Conservation (phyloP, 768 basidiomycete genomes). For the Candolleomyces aberdarensis region DNA sequence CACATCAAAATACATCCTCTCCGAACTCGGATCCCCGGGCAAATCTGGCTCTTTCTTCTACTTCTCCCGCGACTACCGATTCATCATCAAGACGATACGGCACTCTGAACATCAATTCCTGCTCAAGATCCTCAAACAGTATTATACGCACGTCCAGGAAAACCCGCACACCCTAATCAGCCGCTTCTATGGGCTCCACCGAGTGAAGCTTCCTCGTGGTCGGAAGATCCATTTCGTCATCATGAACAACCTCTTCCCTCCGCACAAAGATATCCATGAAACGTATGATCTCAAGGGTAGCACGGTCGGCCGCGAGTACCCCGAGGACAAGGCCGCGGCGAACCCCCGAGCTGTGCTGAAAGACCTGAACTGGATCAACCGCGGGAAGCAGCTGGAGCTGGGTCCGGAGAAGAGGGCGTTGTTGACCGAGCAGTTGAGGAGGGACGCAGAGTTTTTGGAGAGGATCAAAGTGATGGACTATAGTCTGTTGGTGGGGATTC, state of each 20-base stretch:
- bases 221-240: slow-evolving; percentile 98
- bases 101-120: slow-evolving; percentile 95
- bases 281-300: slow-evolving; percentile 97
- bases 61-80: slow-evolving; percentile 97
- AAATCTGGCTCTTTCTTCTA: slow-evolving; percentile 99
- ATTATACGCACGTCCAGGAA: slow-evolving; percentile 78
- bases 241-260: slow-evolving; percentile 99
- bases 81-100: slow-evolving; percentile 99
- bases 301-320: slow-evolving; percentile 83
- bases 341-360: slow-evolving; percentile 92
- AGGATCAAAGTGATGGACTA: slow-evolving; percentile 93
- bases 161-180: slow-evolving; percentile 95
- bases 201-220: slow-evolving; percentile 93
- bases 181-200: slow-evolving; percentile 94
- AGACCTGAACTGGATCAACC: slow-evolving; percentile 94
- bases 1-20: slow-evolving; percentile 96
- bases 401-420: slow-evolving; percentile 94
- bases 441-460: slow-evolving; percentile 86
- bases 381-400: slow-evolving; percentile 74
- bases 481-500: slow-evolving; percentile 89
- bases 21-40: slow-evolving; percentile 95
- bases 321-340: slow-evolving; percentile 74
- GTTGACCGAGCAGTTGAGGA: slow-evolving; percentile 84
- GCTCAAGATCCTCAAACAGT: slow-evolving; percentile 75
- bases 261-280: slow-evolving; percentile 96